A percentile compares a stretch with the other conserved stretches of the same genome.
Evolutionary conservation across 768 basidiomycete species (phyloP).

Genomic region (Tephrocybe rancida): DNA sequence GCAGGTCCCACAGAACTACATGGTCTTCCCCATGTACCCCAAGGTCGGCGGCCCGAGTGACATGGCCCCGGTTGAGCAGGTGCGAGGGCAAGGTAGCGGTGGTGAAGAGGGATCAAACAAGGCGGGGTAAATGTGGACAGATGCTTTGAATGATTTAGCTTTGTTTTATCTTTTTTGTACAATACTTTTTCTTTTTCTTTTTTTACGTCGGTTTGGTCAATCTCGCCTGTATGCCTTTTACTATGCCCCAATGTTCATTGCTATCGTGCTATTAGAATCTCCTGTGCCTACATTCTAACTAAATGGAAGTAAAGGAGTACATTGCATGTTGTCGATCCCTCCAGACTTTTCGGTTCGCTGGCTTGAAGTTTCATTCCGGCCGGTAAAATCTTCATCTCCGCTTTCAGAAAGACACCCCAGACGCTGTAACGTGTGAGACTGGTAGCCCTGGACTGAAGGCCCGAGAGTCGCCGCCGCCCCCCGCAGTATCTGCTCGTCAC

Average conservation of each 20-base stretch:
- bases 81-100: constrained; percentile 21
- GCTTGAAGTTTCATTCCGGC: constrained; percentile 10
- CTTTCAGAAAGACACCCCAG: background rate
- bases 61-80: constrained; percentile 17
- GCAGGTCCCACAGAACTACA: constrained; percentile 23
- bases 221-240: constrained; percentile 1
- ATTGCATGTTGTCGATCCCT: background rate
- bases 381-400: constrained; percentile 6
- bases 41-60: constrained; percentile 18
- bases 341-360: background rate
- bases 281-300: background rate
- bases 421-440: background rate
- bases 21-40: constrained; percentile 26
- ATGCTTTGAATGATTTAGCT: constrained; percentile 13
- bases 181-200: constrained; percentile 6
- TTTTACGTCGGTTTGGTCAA: constrained; percentile 1
- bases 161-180: constrained; percentile 17
- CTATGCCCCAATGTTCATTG: background rate
- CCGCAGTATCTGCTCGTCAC: no score
- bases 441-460: no score
- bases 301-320: background rate
- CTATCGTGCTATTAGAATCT: background rate
- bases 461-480: no score
- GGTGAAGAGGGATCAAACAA: constrained; percentile 25
- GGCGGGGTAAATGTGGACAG: constrained; percentile 17